These are phyloP conservation scores for Mycena leptocephala DNA, from an alignment of 768 basidiomycete species.

Conservation along the genomic window DNA sequence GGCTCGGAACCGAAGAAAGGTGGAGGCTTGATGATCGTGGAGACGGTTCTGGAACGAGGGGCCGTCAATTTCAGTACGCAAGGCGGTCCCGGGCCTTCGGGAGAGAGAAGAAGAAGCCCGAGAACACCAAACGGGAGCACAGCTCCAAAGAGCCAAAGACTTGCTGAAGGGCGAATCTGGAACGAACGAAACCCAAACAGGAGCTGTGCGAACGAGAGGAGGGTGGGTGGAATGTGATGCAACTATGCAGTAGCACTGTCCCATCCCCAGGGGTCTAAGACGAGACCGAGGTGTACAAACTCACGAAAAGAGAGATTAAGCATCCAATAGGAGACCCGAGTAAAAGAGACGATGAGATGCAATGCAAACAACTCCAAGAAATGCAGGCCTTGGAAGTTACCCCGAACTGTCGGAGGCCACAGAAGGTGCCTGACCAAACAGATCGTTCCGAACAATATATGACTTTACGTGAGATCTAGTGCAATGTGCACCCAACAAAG, in stretches of 20 bases:
- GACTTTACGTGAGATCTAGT: too few relatives aligned
- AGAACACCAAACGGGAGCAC: slow-evolving; percentile 15
- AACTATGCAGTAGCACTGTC: neutral
- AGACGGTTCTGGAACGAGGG: slow-evolving; percentile 19
- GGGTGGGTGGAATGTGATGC: neutral
- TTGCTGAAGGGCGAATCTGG: slow-evolving; percentile 4
- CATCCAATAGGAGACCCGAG: neutral
- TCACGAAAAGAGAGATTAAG: slow-evolving; percentile 10
- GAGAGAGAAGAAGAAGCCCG: slow-evolving; percentile 11
- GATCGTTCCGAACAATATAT: too few relatives aligned
- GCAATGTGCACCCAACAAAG: too few relatives aligned
- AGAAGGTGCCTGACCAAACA: too few relatives aligned
- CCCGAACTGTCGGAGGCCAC: too few relatives aligned
- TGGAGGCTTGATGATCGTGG: neutral
- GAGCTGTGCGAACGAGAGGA: neutral
- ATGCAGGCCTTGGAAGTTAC: too few relatives aligned
- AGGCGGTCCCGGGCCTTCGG: neutral
- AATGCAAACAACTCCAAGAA: neutral
- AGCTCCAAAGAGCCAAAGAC: slow-evolving; percentile 21
- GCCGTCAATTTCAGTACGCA: slow-evolving; percentile 12
- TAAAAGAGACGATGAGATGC: neutral
- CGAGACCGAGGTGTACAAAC: neutral
- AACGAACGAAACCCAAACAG: slow-evolving; percentile 13
- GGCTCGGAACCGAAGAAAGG: too few relatives aligned
- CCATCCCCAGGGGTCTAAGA: neutral